phyloP scores from a whole-genome alignment of 1,284 basidiomycete genomes.

The Termitomyces sp. region DNA sequence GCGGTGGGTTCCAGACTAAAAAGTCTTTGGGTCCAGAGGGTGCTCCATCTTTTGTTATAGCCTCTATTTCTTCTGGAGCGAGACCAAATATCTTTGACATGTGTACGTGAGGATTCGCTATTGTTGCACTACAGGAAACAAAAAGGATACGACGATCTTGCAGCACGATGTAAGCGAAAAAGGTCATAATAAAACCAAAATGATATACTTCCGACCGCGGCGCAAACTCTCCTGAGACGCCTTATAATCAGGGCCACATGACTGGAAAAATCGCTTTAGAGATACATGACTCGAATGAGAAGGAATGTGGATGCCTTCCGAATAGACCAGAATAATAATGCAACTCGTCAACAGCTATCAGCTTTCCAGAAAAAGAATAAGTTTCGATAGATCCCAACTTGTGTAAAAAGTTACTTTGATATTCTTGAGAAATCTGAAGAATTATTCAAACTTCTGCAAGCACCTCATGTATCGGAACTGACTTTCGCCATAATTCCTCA shows the following conservation, averaged over 20 bases:
- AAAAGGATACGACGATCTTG: conserved; percentile 61
- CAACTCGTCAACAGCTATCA: conserved; percentile 82
- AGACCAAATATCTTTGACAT: conserved; percentile 77
- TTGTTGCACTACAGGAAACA: conserved; percentile 88
- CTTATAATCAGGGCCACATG: conserved; percentile 80
- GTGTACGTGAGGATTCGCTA: conserved; percentile 72
- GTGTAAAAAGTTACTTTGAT: conserved; percentile 40
- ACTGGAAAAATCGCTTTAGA: conserved; percentile 29
- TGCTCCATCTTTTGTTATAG: conserved; percentile 78
- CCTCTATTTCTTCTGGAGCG: conserved; percentile 55
- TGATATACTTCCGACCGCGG: conserved; percentile 76
- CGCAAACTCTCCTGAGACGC: conserved; percentile 74
- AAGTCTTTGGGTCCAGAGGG: conserved; percentile 79
- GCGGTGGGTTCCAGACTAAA: conserved; percentile 73
- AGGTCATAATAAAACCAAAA: neutral
- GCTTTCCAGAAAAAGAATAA: conserved; percentile 22
- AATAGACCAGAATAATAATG: conserved; percentile 75
- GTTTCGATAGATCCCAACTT: neutral
- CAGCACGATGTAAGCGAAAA: neutral
- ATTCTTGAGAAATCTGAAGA: conserved; percentile 56
- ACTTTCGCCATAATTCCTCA: conserved; percentile 83
- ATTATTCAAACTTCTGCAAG: neutral
- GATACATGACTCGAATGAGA: neutral
- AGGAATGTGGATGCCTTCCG: conserved; percentile 48
- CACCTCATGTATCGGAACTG: conserved; percentile 11